Evolutionary conservation across 2,329 filamentous ascomycete genomes (phyloP), one percentile per base, ranked within the genome.

Genomic region (Sporothrix globosa): DNA sequence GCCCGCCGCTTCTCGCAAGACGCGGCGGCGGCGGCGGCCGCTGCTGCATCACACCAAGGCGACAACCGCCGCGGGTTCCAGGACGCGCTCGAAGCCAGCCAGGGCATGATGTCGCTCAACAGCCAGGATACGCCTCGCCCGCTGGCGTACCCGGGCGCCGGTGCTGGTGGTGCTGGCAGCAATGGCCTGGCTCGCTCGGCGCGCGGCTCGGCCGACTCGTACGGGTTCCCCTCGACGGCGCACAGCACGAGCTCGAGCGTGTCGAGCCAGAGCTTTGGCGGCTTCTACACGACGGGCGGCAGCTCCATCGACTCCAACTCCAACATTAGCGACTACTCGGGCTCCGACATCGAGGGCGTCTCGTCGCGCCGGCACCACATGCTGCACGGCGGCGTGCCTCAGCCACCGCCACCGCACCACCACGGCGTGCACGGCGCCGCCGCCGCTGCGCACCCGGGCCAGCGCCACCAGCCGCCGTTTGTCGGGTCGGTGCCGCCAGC

Each of bases 51-150:
- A 6, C 61, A 39, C 48, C 50, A 44, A 24, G 52, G 79, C 81
- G 79, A 87, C 81, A 83, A 87, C 82, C 78, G 89, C 84, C 80
- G 90, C 75, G 91, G 90, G 75, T 96, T 94, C 79, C 92, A 91
- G 74, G 95, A 97, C 78, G 92, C 93, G 39, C 88, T 98, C 70
- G 95, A 97, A 79, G 94, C 94, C 30, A 94, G 93, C 79, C 91
- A 96, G 73, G 93, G 93, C 75, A 97, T 98, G 92, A 87, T 97
- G 34, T 93, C 93, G 50, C 92, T 98, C 87, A 63, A 63, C 58
- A 97, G 92, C 86, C 93, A 97, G 82, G 93, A 97, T 76, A 97
- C 93, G 0, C 93, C 94, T 14, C 86, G 94, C 73, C 96, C 95
- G 78, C 92, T 97, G 4, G 50, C 30, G 76, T 97, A 97, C 77